Evolutionary conservation across 2,329 filamentous ascomycete species (phyloP).

Genomic region (Aureobasidium sp.): DNA sequence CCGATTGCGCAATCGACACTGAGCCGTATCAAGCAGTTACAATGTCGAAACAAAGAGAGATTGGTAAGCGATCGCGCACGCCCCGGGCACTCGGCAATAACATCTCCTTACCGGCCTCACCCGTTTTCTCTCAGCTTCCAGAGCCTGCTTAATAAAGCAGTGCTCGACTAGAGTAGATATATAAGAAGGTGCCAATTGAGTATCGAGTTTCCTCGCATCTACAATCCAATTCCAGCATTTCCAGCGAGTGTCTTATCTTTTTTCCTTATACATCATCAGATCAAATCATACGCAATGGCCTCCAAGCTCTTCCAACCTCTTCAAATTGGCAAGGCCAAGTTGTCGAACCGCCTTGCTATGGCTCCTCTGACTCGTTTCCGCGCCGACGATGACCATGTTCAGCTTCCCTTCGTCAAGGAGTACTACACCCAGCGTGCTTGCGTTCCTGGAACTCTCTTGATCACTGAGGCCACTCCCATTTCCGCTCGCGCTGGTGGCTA

Average conservation of each 20-base stretch:
- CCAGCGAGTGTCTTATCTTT: background rate
- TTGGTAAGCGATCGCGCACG: conserved; percentile 10
- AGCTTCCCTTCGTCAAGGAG: conserved; percentile 21
- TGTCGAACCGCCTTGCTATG: conserved; percentile 46
- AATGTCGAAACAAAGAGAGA: background rate
- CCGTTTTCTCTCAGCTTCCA: conserved; percentile 9
- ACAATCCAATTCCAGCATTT: background rate
- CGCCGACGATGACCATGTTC: conserved; percentile 43
- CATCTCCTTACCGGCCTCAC: background rate
- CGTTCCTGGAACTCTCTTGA: conserved; percentile 49
- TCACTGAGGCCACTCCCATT: conserved; percentile 53
- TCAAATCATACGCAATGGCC: conserved; percentile 8
- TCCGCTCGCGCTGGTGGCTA: conserved; percentile 42
- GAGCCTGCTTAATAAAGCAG: conserved; percentile 13
- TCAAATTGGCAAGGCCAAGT: conserved; percentile 34
- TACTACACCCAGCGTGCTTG: conserved; percentile 19
- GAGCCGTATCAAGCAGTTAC: background rate
- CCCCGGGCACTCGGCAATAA: background rate
- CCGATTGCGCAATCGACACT: background rate
- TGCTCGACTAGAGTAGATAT: background rate
- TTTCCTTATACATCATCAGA: background rate
- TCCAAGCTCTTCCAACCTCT: conserved; percentile 36
- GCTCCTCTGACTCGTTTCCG: conserved; percentile 50
- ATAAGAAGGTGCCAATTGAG: background rate
- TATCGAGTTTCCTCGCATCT: background rate